These are phyloP conservation scores for Hamigera avellanea DNA, from an alignment of 495 filamentous ascomycete genomes.

Conservation along the genomic window DNA sequence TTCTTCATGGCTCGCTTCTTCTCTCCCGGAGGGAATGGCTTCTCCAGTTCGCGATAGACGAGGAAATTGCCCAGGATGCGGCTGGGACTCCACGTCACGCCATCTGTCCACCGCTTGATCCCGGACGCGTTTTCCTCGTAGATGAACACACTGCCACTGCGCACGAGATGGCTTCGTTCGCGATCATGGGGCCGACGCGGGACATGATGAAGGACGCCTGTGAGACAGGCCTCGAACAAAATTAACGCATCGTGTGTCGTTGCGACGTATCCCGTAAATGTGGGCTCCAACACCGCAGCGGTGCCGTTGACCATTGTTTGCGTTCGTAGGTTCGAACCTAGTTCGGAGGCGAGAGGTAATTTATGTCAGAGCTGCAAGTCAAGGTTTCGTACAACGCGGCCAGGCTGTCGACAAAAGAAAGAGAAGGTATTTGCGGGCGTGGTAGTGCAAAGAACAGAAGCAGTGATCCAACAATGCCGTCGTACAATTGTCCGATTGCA, in stretches of 20 bases:
- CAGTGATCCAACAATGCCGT: no score
- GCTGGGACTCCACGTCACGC: conserved; percentile 80
- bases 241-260: conserved; percentile 66
- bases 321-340: conserved; percentile 13
- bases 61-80: conserved; percentile 82
- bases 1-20: conserved; percentile 81
- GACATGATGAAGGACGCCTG: conserved; percentile 56
- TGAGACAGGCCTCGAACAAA: conserved; percentile 64
- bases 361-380: conserved; percentile 9
- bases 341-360: conserved; percentile 10
- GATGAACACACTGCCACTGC: conserved; percentile 77
- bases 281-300: conserved; percentile 39
- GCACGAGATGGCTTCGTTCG: conserved; percentile 61
- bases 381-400: conserved; percentile 9
- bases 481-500: no score
- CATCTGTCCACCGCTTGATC: conserved; percentile 93
- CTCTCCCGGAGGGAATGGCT: conserved; percentile 73
- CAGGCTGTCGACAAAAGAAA: neutral
- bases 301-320: conserved; percentile 34
- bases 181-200: conserved; percentile 76
- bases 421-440: conserved; percentile 1
- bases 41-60: conserved; percentile 77
- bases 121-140: conserved; percentile 82
- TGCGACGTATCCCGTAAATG: conserved; percentile 54
- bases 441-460: neutral